Conservation (phyloP, 768 basidiomycete genomes). For the Boletus fagicola region DNA sequence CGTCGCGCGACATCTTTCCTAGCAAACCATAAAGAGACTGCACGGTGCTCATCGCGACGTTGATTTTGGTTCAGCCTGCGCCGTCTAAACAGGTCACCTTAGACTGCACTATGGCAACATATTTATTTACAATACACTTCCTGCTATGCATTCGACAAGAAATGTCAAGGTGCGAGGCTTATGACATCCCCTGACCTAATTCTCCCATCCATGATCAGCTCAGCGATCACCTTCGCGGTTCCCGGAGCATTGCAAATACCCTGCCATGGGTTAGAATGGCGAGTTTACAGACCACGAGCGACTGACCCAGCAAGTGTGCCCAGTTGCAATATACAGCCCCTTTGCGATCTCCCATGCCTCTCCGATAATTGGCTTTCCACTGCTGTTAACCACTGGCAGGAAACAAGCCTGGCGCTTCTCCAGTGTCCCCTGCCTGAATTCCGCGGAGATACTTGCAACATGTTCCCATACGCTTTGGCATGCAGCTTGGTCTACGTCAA, state of each 20-base stretch:
- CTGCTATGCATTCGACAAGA: constrained; percentile 25
- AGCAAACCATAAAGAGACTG: too few species aligned
- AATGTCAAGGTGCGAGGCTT: constrained; percentile 43
- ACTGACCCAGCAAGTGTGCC: constrained; percentile 79
- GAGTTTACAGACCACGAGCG: not conserved
- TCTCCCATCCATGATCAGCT: constrained; percentile 68
- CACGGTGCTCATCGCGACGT: too few species aligned
- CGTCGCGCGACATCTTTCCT: too few species aligned
- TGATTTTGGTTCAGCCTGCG: not conserved
- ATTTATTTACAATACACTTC: not conserved
- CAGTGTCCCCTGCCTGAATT: constrained; percentile 52
- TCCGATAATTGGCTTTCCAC: constrained; percentile 71
- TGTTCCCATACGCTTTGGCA: constrained; percentile 56
- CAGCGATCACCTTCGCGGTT: constrained; percentile 70
- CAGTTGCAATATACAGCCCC: constrained; percentile 70
- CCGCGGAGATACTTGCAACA: constrained; percentile 59
- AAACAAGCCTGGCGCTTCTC: constrained; percentile 71
- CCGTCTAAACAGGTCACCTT: not conserved
- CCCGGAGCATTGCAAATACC: constrained; percentile 84
- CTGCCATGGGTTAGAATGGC: constrained; percentile 33
- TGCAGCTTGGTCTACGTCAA: constrained; percentile 52
- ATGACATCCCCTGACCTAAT: constrained; percentile 54
- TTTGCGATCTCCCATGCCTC: constrained; percentile 52
- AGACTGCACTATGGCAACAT: not conserved
- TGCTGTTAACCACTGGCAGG: constrained; percentile 58